Percentiles rank a stretch among this genome's conserved stretches.
phyloP scores from a whole-genome alignment of 1,284 basidiomycete species.

The Rhodotorula mucilaginosa region DNA sequence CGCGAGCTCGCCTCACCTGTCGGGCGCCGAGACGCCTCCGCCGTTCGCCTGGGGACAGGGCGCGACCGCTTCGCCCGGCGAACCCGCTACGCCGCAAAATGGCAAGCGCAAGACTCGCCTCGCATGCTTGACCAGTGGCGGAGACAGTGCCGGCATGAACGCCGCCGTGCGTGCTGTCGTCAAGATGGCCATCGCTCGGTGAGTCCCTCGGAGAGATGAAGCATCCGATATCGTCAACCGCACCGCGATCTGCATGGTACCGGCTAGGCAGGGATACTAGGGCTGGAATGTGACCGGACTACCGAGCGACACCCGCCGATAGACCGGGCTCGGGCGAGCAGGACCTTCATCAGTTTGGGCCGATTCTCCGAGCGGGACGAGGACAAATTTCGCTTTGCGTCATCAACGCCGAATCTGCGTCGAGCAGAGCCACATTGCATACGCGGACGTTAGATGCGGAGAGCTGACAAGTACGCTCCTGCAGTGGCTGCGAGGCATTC shows the following conservation, averaged over 20 bases:
- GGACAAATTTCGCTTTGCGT: too few relatives aligned
- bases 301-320: not conserved
- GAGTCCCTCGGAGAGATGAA: slow-evolving; percentile 45
- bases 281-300: not conserved
- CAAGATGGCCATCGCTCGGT: slow-evolving; percentile 84
- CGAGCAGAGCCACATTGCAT: too few relatives aligned
- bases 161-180: slow-evolving; percentile 88
- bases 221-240: not conserved
- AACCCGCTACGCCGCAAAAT: not conserved
- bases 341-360: not conserved
- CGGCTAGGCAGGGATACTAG: not conserved
- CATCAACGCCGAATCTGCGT: too few relatives aligned
- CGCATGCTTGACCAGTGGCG: slow-evolving; percentile 91
- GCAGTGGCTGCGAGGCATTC: slow-evolving; percentile 85
- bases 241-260: not conserved
- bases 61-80: not conserved
- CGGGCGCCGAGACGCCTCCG: slow-evolving; percentile 10
- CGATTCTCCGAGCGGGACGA: too few relatives aligned
- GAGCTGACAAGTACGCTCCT: not conserved
- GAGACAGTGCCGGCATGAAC: slow-evolving; percentile 87
- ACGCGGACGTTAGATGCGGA: too few relatives aligned
- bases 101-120: slow-evolving; percentile 62
- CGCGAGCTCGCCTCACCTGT: slow-evolving; percentile 8
- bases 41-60: slow-evolving; percentile 10
- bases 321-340: not conserved